Conservation (phyloP, 306 rosid species). For the Castanea sativa region DNA sequence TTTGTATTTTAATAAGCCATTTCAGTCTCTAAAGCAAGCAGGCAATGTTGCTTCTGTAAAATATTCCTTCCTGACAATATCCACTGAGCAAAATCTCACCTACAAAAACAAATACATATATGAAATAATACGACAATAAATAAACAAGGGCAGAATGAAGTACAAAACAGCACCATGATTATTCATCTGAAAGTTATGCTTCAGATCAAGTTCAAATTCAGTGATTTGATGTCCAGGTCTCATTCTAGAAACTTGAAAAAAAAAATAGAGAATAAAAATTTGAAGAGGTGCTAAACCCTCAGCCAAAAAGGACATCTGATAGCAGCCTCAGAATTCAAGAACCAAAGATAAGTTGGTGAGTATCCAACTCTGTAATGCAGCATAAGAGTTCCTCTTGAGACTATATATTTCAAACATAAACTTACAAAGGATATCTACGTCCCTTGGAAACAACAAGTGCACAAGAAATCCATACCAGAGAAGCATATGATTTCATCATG, state of each 20-base stretch:
- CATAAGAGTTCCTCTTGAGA: not conserved
- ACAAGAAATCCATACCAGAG: slow-evolving; percentile 54
- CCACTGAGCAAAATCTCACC: slow-evolving; percentile 84
- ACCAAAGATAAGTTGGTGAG: not conserved
- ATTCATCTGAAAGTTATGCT: not conserved
- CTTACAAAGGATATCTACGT: not conserved
- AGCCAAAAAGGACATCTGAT: not conserved
- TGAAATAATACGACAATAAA: not conserved
- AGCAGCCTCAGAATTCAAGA: not conserved
- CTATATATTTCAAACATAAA: not conserved
- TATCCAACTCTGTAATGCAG: not conserved
- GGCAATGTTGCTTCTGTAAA: slow-evolving; percentile 71
- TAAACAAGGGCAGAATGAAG: not conserved
- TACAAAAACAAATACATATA: slow-evolving; percentile 29
- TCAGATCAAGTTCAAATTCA: not conserved
- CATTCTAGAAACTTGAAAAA: no score
- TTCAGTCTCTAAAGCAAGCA: slow-evolving; percentile 55
- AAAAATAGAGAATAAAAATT: no score
- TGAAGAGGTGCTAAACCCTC: not conserved
- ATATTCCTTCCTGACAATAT: slow-evolving; percentile 68
- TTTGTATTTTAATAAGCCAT: not conserved
- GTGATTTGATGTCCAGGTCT: no score
- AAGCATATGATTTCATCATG: slow-evolving; percentile 73
- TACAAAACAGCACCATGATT: not conserved
- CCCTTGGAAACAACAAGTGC: slow-evolving; percentile 1